Base-by-base conservation (phyloP, 495 filamentous ascomycete genomes). In the Podospora fimiseda region DNA sequence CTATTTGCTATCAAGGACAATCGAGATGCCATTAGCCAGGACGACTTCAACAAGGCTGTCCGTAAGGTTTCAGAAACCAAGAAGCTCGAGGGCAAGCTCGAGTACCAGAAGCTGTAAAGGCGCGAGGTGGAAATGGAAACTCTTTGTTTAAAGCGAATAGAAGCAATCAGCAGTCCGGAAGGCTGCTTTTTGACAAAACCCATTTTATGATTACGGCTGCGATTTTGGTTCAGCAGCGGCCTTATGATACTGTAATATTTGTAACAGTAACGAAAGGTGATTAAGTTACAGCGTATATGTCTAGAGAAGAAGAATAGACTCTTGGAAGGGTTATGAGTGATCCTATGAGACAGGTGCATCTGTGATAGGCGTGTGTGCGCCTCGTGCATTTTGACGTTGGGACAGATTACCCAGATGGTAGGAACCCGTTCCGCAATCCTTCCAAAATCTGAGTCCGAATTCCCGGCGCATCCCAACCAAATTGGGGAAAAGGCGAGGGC, bases 41-140 rank as follows among this genome's bases (percentile, higher is more conserved):
- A 99, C 61, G 94, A 99, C 66, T 95, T 97, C 82, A 96, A 95
- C 77, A 94, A 94, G 72, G 93, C 94, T 7, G 94, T 97, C 43
- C 83, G 94, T 48, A 97, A 97, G 80, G 84, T 99, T 59, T 89
- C 86, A 14, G 94, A 99, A 70, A 79, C 89, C 30, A 99, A 99
- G 88, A 99, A 99, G 71, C 69, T 97, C 55, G 94, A 97, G 70
- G 94, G 93, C 72, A 95, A 95, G 74, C 77, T 95, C 45, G 93
- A 98, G 68, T 98, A 98, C 74, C 84, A 95, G 79, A 96, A 97
- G 76, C 74, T 98, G 72, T 98, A 85, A 74, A 52, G n/a, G n/a
- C n/a, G 20, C 11, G 16, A 48, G 37, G 14, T 47, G 16, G 33
- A 20, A 37, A 30, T n/a, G n/a, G n/a, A n/a, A n/a, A n/a, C n/a